Base-by-base conservation (phyloP, 2,329 filamentous ascomycete genomes). In the Aquanectria penicillioides region DNA sequence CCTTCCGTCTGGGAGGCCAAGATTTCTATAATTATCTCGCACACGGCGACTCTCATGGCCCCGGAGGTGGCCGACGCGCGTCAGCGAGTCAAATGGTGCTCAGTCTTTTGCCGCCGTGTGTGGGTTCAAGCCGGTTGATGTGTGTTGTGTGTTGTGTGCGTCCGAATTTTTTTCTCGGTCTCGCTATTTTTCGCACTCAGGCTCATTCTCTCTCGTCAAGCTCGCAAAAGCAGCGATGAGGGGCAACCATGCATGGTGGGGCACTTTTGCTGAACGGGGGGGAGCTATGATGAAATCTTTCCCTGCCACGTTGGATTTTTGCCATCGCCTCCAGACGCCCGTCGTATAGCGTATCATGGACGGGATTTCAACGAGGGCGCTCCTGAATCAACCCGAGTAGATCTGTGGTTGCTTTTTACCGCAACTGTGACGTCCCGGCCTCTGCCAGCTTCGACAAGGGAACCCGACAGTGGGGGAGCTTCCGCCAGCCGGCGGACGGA, bases 191-290 rank as follows among this genome's bases (percentile, higher is more conserved):
- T 63, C 60, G 53, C 38, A 62, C 54, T 66, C 59, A n/a, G n/a
- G 43, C 48, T 60, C 54, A 20, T 40, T 49, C 52, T 55, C 46
- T 49, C 52, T 55, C 41, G 37, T 43, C 41, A 50, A 29, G 33
- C 43, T 44, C 44, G 47, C 48, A 67, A 87, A 40, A 90, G 85
- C 37, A 89, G 88, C 64, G 89, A 90, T 10, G 88, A n/a, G 78
- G 83, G 71, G 86, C 90, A 64, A 80, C 55, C 28, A 62, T 22
- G 83, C 80, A 84, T 74, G 53, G 86, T 83, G 36, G 90, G 81
- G 71, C 89, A 89, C 22, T 36, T 58, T 67, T 61, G 52, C 65
- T 59, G 51, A 60, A 59, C 59, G 65, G 62, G 62, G 61, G 56
- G 67, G 63, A 69, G 63, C 66, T 69, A 68, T 70, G 68, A 70